These are phyloP conservation scores for Corallochytrium limacisporum DNA, from an alignment of 78 protist genomes.

Conservation along the genomic window DNA sequence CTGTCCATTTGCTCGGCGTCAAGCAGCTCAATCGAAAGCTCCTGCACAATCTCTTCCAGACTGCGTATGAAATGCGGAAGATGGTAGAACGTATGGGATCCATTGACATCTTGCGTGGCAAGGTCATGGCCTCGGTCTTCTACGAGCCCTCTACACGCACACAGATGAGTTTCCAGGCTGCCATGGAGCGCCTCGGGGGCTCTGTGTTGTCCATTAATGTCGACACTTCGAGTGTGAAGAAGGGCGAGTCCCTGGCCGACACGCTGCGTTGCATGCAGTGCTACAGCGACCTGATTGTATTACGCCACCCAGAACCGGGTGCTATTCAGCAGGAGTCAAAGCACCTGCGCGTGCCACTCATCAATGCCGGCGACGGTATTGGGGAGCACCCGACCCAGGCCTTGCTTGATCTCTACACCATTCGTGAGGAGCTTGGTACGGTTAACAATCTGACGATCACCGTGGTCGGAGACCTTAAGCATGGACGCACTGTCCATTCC, in stretches of 20 bases:
- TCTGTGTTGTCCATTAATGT: slow-evolving; percentile 36
- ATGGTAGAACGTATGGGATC: slow-evolving; percentile 9
- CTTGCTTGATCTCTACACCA: slow-evolving; percentile 73
- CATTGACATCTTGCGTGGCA: background rate
- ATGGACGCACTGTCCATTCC: slow-evolving; percentile 58
- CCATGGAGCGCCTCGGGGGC: slow-evolving; percentile 84
- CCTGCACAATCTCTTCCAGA: slow-evolving; percentile 10
- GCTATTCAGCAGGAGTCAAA: slow-evolving; percentile 33
- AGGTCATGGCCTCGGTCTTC: slow-evolving; percentile 32
- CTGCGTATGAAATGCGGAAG: background rate
- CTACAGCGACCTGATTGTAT: slow-evolving; percentile 67
- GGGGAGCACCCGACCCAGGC: slow-evolving; percentile 95
- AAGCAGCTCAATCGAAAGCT: slow-evolving; percentile 42
- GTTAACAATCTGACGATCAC: slow-evolving; percentile 68
- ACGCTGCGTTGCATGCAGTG: slow-evolving; percentile 60
- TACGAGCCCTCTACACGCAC: slow-evolving; percentile 86
- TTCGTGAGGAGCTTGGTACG: slow-evolving; percentile 81
- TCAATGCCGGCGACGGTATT: slow-evolving; percentile 87
- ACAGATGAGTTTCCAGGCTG: slow-evolving; percentile 67
- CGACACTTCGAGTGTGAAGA: slow-evolving; percentile 30
- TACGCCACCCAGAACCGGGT: slow-evolving; percentile 80
- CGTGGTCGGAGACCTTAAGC: slow-evolving; percentile 76
- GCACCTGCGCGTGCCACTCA: slow-evolving; percentile 53
- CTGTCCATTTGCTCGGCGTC: slow-evolving; percentile 37
- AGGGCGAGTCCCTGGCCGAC: slow-evolving; percentile 81